Base-by-base conservation (phyloP, 2,329 filamentous ascomycete genomes). In the Torrubiella hemipterigena region DNA sequence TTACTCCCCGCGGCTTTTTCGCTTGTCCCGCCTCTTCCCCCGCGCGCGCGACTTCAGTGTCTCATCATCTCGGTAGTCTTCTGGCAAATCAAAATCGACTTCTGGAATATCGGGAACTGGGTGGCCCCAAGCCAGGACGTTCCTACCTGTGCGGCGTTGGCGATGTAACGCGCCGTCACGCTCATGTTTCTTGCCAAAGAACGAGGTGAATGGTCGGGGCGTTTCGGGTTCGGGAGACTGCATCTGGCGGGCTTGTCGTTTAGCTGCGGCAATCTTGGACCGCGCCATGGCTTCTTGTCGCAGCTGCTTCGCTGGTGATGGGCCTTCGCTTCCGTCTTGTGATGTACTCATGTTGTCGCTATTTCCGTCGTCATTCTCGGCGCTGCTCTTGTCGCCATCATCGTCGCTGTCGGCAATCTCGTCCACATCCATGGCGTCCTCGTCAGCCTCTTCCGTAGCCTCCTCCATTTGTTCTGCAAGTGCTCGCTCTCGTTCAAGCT, bases 101-200 rank as follows among this genome's bases (percentile, higher is more conserved):
- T 82, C 71, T 5, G 61, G 51, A 35, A 80, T 61, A 11, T 93
- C 83, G 1, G 87, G 87, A 14, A 96, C 56, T 0, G 81, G 70
- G 17, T 79, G 72, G 1, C 89, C 89, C 69, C 91, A 96, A 4
- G 87, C 89, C 29, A 80, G 64, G 12, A 77, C 66, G 31, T 70
- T 81, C 30, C 84, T 69, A 26, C 75, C 73, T 30, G 76, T 73
- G 31, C 82, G 74, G 20, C 85, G 69, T 29, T 73, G 66, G 42
- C 74, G 76, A 38, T 74, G 79, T n/a, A 94, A 56, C 8, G 87
- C 85, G 6, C 77, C 73, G 15, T 86, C 82, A 17, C 89, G 78
- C 38, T 89, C 69, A 47, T 93, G 77, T 16, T 70, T 75, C 56
- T 91, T 86, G 13, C 68, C 55, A 50, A 86, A 96, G 59, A 95